phyloP scores from a whole-genome alignment of 176 grass and related monocot genomes.

The Eremochloa ophiuroides region DNA sequence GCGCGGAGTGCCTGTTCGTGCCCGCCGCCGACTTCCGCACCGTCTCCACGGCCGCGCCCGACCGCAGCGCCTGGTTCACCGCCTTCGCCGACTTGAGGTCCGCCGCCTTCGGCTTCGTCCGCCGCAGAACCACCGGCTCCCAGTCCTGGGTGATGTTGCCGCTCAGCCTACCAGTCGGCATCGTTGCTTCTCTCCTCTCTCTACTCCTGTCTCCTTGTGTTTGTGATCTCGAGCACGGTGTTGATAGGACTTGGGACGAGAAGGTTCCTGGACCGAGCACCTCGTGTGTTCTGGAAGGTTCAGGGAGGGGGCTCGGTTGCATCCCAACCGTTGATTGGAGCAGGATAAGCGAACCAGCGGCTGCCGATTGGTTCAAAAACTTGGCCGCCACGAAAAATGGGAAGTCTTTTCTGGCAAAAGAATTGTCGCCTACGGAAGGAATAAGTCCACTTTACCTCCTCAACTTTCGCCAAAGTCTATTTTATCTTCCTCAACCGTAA shows the following conservation, averaged over 20 bases:
- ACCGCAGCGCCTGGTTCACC: conserved; percentile 65
- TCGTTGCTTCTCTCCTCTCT: neutral
- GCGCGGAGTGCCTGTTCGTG: conserved; percentile 50
- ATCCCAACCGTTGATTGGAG: neutral
- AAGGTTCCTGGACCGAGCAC: neutral
- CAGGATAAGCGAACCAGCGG: neutral
- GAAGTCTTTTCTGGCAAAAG: neutral
- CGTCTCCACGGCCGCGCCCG: conserved; percentile 62
- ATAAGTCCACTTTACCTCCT: no score
- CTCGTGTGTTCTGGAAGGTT: conserved; percentile 12
- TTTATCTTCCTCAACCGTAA: no score
- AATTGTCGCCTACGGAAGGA: conserved; percentile 6
- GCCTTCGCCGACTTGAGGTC: conserved; percentile 71
- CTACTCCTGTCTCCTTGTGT: neutral
- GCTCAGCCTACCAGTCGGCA: conserved; percentile 48
- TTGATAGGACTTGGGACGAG: neutral
- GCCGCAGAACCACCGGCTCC: conserved; percentile 79
- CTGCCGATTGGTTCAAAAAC: neutral
- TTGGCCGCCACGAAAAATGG: conserved; percentile 27
- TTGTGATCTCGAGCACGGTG: neutral
- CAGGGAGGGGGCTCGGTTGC: neutral
- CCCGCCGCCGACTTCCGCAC: conserved; percentile 63
- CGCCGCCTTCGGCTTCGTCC: conserved; percentile 44
- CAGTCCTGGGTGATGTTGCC: conserved; percentile 83
- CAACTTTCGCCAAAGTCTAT: no score